Conservation (phyloP, 2,329 filamentous ascomycete species). For the Trichoderma sp. region DNA sequence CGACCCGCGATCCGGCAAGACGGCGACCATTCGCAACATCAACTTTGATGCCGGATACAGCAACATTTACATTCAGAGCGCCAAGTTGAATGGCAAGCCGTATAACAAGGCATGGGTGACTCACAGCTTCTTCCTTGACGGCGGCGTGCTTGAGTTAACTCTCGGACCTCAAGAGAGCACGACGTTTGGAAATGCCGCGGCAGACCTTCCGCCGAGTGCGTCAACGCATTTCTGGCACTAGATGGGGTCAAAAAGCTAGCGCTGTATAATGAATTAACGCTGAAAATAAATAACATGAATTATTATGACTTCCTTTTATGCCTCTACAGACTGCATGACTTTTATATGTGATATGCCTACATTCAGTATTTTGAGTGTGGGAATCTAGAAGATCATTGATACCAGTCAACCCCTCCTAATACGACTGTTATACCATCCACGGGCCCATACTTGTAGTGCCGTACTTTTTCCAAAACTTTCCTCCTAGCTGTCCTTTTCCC, state of each 20-base stretch:
- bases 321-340: background rate
- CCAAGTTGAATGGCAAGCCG: slow-evolving; percentile 56
- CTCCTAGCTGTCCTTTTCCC: background rate
- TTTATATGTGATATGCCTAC: background rate
- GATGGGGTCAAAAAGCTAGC: background rate
- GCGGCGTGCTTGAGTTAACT: slow-evolving; percentile 59
- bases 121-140: slow-evolving; percentile 62
- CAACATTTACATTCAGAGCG: slow-evolving; percentile 63
- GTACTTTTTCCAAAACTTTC: background rate
- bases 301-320: background rate
- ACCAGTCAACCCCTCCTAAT: background rate
- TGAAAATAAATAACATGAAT: background rate
- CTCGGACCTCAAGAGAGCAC: slow-evolving; percentile 56
- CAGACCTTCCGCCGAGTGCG: slow-evolving; percentile 33
- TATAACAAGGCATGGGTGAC: slow-evolving; percentile 64
- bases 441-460: background rate
- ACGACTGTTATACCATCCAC: background rate
- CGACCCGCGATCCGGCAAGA: slow-evolving; percentile 35
- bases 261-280: slow-evolving; percentile 1
- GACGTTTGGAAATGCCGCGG: slow-evolving; percentile 29
- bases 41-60: slow-evolving; percentile 50
- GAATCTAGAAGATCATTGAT: background rate
- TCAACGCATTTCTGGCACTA: slow-evolving; percentile 34
- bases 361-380: background rate
- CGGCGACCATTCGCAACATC: slow-evolving; percentile 39